Conservation (phyloP, 805 yeast species). For the Pichia cabralensis region DNA sequence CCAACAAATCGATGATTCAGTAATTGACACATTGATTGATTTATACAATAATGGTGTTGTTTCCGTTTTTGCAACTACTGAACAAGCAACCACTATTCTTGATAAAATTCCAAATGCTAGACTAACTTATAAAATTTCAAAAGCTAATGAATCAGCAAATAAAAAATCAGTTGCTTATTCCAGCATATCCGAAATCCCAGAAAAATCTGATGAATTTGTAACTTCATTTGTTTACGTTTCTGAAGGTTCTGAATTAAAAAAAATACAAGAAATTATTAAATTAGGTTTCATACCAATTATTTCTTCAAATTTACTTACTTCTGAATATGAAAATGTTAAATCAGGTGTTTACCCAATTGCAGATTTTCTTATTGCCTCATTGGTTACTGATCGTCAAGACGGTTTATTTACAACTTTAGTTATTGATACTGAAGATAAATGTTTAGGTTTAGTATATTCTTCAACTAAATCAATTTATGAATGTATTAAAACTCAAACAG, state of each 20-base stretch:
- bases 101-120: constrained; percentile 26
- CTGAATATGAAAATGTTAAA: constrained; percentile 23
- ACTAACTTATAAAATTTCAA: constrained; percentile 18
- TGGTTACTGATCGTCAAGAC: constrained; percentile 78
- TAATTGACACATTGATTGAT: constrained; percentile 14
- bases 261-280: constrained; percentile 2
- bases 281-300: constrained; percentile 30
- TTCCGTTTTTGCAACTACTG: constrained; percentile 17
- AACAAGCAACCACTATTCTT: constrained; percentile 14
- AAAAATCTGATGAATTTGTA: constrained; percentile 4
- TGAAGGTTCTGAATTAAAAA: background rate
- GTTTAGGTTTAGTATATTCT: constrained; percentile 87
- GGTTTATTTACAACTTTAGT: constrained; percentile 81
- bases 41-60: constrained; percentile 25
- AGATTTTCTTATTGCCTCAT: constrained; percentile 36
- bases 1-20: constrained; percentile 12
- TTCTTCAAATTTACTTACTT: constrained; percentile 21
- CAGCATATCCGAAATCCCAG: constrained; percentile 6
- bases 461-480: constrained; percentile 71
- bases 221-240: constrained; percentile 1
- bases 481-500: constrained; percentile 71
- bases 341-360: constrained; percentile 25
- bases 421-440: constrained; percentile 53
- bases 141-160: constrained; percentile 1
- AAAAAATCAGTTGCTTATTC: constrained; percentile 5